phyloP scores from a whole-genome alignment of 371 early-diverging fungal species.

The Sporodiniella umbellata region DNA sequence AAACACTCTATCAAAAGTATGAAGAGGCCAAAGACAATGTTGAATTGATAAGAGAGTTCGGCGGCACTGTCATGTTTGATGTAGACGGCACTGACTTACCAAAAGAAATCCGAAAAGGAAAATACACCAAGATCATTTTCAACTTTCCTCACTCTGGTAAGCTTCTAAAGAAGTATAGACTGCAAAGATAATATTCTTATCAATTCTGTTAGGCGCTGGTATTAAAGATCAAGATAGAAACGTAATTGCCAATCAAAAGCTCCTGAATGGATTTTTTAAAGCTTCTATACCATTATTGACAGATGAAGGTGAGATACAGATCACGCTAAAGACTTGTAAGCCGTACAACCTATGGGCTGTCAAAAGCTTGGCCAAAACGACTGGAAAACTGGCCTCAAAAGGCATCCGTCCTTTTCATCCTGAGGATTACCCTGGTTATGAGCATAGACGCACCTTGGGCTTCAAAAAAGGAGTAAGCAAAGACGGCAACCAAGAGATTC shows the following conservation, averaged over 20 bases:
- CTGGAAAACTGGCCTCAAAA: slow-evolving; percentile 54
- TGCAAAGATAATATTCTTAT: not conserved
- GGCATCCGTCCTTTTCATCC: slow-evolving; percentile 65
- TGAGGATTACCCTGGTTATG: slow-evolving; percentile 79
- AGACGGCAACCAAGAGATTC: slow-evolving; percentile 79
- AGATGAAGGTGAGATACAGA: slow-evolving; percentile 67
- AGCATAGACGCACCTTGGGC: slow-evolving; percentile 93
- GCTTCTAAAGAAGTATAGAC: too few species aligned
- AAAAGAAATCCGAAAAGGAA: slow-evolving; percentile 50
- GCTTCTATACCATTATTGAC: slow-evolving; percentile 58
- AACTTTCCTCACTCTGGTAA: slow-evolving; percentile 94
- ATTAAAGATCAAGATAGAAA: slow-evolving; percentile 93
- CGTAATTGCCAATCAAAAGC: slow-evolving; percentile 76
- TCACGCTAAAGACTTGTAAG: slow-evolving; percentile 80
- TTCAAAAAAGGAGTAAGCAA: slow-evolving; percentile 79
- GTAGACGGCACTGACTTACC: slow-evolving; percentile 81
- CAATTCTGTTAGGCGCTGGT: slow-evolving; percentile 58
- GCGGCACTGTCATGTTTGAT: slow-evolving; percentile 69
- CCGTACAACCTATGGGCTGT: slow-evolving; percentile 92
- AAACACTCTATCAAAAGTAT: slow-evolving; percentile 74
- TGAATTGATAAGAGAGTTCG: slow-evolving; percentile 49
- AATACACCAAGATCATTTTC: slow-evolving; percentile 85
- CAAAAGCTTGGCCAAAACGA: slow-evolving; percentile 66
- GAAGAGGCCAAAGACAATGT: slow-evolving; percentile 69
- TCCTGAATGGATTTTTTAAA: slow-evolving; percentile 70